phyloP scores from a whole-genome alignment of 495 filamentous ascomycete species.

The Trichoderma orchidacearum region DNA sequence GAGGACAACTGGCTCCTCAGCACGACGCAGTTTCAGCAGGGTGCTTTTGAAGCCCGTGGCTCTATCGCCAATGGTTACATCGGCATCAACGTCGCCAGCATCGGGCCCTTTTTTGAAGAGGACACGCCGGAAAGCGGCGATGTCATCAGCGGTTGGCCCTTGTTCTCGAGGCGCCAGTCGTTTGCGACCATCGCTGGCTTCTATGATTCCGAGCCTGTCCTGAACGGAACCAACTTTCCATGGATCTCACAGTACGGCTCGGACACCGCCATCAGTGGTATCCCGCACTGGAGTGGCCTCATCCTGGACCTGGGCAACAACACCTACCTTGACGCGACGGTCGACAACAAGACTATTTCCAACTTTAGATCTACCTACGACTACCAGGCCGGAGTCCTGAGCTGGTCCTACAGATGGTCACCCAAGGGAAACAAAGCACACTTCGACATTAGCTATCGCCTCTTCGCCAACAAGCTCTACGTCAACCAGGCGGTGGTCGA shows the following conservation, averaged over 20 bases:
- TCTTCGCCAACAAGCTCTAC: slow-evolving; percentile 42
- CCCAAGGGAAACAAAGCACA: slow-evolving; percentile 22
- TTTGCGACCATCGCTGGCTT: slow-evolving; percentile 68
- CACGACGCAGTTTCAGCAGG: slow-evolving; percentile 40
- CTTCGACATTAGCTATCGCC: slow-evolving; percentile 29
- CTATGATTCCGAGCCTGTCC: slow-evolving; percentile 48
- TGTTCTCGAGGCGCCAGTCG: slow-evolving; percentile 51
- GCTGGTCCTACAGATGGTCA: slow-evolving; percentile 55
- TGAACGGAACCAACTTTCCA: slow-evolving; percentile 52
- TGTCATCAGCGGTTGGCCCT: slow-evolving; percentile 52
- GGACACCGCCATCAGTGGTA: slow-evolving; percentile 60
- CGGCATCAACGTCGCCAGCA: slow-evolving; percentile 40
- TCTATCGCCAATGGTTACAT: slow-evolving; percentile 47
- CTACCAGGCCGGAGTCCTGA: slow-evolving; percentile 38
- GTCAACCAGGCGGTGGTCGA: slow-evolving; percentile 28
- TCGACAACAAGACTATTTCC: slow-evolving; percentile 43
- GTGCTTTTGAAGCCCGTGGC: slow-evolving; percentile 48
- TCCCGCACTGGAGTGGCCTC: slow-evolving; percentile 42
- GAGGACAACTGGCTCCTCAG: slow-evolving; percentile 47
- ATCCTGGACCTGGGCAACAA: slow-evolving; percentile 40
- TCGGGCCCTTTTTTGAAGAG: slow-evolving; percentile 57
- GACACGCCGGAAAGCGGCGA: slow-evolving; percentile 23
- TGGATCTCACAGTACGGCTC: slow-evolving; percentile 62
- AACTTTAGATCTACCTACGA: slow-evolving; percentile 48
- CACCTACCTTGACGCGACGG: slow-evolving; percentile 44